Percentiles rank a stretch among this genome's conserved stretches.
Evolutionary conservation across 371 early-diverging fungal species (phyloP).

Genomic region (Catenaria anguillulae): DNA sequence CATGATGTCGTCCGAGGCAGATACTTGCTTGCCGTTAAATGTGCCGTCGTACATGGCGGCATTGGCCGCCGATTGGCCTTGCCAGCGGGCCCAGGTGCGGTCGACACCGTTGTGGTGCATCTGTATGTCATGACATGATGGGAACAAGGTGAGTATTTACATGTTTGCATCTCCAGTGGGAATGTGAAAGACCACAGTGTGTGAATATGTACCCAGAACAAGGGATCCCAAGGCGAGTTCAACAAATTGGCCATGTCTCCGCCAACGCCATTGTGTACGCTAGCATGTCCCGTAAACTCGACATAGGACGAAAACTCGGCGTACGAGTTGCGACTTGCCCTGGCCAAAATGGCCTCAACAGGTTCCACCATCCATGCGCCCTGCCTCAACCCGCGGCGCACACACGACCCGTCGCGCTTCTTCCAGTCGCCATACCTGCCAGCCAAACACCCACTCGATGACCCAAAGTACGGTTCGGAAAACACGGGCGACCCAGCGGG

Average conservation of each 20-base stretch:
- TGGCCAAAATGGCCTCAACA: background rate
- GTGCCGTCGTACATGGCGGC: conserved; percentile 1
- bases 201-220: background rate
- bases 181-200: background rate
- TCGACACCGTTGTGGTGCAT: conserved; percentile 5
- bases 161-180: background rate
- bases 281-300: background rate
- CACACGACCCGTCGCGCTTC: background rate
- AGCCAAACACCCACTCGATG: background rate
- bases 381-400: background rate
- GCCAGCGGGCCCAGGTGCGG: background rate
- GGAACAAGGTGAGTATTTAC: background rate
- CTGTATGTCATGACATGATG: background rate
- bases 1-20: background rate
- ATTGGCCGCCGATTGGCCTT: background rate
- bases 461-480: background rate
- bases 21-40: background rate
- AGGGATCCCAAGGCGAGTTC: background rate
- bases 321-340: background rate
- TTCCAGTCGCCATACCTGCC: background rate
- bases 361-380: background rate
- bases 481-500: background rate
- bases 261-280: background rate
- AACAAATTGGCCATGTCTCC: conserved; percentile 6
- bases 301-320: background rate